Conservation (phyloP, 2,329 filamentous ascomycete species). For the Monilinia vaccinii-corymbosi region DNA sequence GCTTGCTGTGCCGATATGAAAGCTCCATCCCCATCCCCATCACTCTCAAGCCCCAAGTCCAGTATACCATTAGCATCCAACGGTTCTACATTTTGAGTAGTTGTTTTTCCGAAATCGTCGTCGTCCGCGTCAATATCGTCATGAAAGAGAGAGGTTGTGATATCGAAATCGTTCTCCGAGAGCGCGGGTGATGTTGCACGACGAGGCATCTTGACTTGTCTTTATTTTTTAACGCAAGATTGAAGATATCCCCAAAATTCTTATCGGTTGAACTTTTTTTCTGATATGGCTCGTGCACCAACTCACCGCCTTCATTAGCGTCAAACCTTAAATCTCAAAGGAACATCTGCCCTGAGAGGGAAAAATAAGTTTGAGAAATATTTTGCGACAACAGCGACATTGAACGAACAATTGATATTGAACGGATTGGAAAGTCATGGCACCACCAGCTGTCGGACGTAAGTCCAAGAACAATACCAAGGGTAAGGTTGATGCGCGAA, state of each 20-base stretch:
- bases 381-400: neutral
- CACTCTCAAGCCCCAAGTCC: slow-evolving; percentile 43
- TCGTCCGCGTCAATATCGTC: slow-evolving; percentile 44
- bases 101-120: slow-evolving; percentile 30
- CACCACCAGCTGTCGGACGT: slow-evolving; percentile 17
- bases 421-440: slow-evolving; percentile 17
- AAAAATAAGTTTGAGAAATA: slow-evolving; percentile 11
- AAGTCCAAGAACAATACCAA: slow-evolving; percentile 17
- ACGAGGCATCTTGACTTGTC: slow-evolving; percentile 49
- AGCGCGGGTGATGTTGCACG: slow-evolving; percentile 70
- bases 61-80: slow-evolving; percentile 55
- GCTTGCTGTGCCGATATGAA: slow-evolving; percentile 87
- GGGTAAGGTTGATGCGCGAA: slow-evolving; percentile 19
- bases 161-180: slow-evolving; percentile 89
- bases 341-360: neutral
- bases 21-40: slow-evolving; percentile 65
- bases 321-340: slow-evolving; percentile 10
- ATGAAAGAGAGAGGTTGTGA: slow-evolving; percentile 67
- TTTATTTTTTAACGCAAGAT: slow-evolving; percentile 10
- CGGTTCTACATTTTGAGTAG: slow-evolving; percentile 35
- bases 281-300: neutral
- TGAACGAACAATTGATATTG: neutral
- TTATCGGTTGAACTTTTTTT: slow-evolving; percentile 13
- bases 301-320: slow-evolving; percentile 10
- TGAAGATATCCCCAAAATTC: slow-evolving; percentile 9